These are phyloP conservation scores for Cytospora piceae DNA, from an alignment of 2,329 filamentous ascomycete genomes.

Conservation along the genomic window DNA sequence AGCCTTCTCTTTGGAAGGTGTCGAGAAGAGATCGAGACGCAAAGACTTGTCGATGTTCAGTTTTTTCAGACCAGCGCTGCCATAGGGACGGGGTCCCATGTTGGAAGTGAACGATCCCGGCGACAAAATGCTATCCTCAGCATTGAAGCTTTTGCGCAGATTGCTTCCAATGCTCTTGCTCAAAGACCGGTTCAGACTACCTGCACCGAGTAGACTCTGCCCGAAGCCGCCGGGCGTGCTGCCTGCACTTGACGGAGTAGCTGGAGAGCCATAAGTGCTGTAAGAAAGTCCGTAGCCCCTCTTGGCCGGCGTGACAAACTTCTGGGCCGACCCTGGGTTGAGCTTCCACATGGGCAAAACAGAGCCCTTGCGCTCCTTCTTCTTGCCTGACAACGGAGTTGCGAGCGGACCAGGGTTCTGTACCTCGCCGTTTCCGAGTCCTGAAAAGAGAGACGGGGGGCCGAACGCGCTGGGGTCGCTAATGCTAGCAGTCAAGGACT, in stretches of 20 bases:
- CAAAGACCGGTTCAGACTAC: slow-evolving; percentile 72
- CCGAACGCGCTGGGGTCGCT: slow-evolving; percentile 89
- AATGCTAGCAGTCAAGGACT: slow-evolving; percentile 76
- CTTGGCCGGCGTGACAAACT: slow-evolving; percentile 82
- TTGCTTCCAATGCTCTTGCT: slow-evolving; percentile 90
- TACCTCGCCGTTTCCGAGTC: slow-evolving; percentile 64
- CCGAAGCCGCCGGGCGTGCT: slow-evolving; percentile 71
- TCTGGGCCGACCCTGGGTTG: slow-evolving; percentile 77
- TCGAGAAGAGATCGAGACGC: slow-evolving; percentile 71
- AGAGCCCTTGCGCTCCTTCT: slow-evolving; percentile 72
- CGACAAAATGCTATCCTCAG: slow-evolving; percentile 83
- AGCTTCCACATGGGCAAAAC: slow-evolving; percentile 87
- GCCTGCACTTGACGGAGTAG: slow-evolving; percentile 66
- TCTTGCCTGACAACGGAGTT: slow-evolving; percentile 79
- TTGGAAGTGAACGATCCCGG: slow-evolving; percentile 82
- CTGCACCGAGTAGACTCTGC: slow-evolving; percentile 65
- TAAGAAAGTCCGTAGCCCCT: slow-evolving; percentile 91
- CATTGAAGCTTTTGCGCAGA: slow-evolving; percentile 77
- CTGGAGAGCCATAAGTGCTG: slow-evolving; percentile 85
- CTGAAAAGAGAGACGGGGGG: slow-evolving; percentile 81
- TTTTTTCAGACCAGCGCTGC: slow-evolving; percentile 78
- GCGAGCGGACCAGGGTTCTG: slow-evolving; percentile 86
- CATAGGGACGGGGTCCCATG: slow-evolving; percentile 64
- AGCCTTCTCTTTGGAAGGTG: slow-evolving; percentile 57
- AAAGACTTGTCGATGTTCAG: slow-evolving; percentile 90